Evolutionary conservation across 164 flowering plant species (phyloP).

Genomic region (Kingdonia uniflora): DNA sequence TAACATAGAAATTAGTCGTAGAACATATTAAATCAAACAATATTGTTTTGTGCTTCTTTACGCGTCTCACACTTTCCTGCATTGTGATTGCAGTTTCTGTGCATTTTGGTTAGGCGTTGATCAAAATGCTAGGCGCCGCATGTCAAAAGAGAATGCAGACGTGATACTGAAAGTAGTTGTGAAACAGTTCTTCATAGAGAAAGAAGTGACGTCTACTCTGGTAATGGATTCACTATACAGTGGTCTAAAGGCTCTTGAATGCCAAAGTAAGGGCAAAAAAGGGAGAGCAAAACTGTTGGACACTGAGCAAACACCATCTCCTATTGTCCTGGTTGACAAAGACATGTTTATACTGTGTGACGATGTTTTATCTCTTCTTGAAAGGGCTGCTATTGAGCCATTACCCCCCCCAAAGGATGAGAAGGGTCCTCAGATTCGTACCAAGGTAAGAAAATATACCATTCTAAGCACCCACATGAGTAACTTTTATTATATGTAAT

Average conservation of each 20-base stretch:
- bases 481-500: too few relatives aligned
- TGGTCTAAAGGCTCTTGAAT: constrained; percentile 88
- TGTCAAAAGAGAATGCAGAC: constrained; percentile 83
- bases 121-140: constrained; percentile 51
- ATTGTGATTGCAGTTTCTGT: constrained; percentile 55
- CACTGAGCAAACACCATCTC: constrained; percentile 58
- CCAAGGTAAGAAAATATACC: constrained; percentile 46
- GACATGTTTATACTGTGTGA: constrained; percentile 83
- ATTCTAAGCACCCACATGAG: too few relatives aligned
- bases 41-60: too few relatives aligned
- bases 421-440: constrained; percentile 93
- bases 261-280: constrained; percentile 51
- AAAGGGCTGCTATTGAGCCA: constrained; percentile 83
- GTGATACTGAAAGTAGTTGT: constrained; percentile 74
- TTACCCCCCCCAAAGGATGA: constrained; percentile 96
- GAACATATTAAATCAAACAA: background rate
- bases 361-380: constrained; percentile 69
- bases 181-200: constrained; percentile 84
- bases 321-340: constrained; percentile 68
- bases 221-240: constrained; percentile 97
- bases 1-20: too few relatives aligned
- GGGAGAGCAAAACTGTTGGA: constrained; percentile 37
- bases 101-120: constrained; percentile 85
- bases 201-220: constrained; percentile 95
- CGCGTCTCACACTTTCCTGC: too few relatives aligned